phyloP scores from a whole-genome alignment of 2,329 filamentous ascomycete genomes.

The Cytospora paraplurivora region DNA sequence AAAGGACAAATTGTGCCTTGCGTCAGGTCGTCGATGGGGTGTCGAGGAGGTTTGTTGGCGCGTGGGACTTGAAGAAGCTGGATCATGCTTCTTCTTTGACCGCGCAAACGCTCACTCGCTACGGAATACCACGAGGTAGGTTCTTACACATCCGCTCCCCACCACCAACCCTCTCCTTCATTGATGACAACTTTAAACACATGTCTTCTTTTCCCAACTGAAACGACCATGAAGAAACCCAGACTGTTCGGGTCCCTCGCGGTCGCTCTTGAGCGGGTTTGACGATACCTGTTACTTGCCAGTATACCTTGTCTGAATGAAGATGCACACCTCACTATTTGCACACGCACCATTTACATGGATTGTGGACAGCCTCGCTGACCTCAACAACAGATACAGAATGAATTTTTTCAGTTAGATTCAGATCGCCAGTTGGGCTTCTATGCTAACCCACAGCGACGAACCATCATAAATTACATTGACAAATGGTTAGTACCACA shows the following conservation, averaged over 20 bases:
- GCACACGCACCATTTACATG: background rate
- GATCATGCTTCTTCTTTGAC: background rate
- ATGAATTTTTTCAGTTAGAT: constrained; percentile 4
- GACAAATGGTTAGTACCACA: constrained; percentile 38
- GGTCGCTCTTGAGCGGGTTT: constrained; percentile 48
- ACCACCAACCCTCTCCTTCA: constrained; percentile 36
- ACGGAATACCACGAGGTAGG: constrained; percentile 12
- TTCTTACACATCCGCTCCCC: background rate
- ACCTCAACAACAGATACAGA: constrained; percentile 13
- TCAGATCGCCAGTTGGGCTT: background rate
- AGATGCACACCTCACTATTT: constrained; percentile 13
- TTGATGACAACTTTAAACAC: constrained; percentile 71
- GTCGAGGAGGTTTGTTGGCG: background rate
- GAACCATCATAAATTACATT: background rate
- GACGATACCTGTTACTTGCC: constrained; percentile 79
- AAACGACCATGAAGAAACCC: constrained; percentile 84
- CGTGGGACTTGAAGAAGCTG: background rate
- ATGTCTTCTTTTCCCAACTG: constrained; percentile 85
- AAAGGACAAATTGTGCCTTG: background rate
- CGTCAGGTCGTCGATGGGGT: background rate
- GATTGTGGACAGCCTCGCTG: constrained; percentile 11
- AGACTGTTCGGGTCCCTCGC: constrained; percentile 62
- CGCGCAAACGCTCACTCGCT: constrained; percentile 29
- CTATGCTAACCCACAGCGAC: constrained; percentile 1
- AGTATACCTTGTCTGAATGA: constrained; percentile 79